phyloP scores from a whole-genome alignment of 495 filamentous ascomycete species.

The Bathelium albidoporum region DNA sequence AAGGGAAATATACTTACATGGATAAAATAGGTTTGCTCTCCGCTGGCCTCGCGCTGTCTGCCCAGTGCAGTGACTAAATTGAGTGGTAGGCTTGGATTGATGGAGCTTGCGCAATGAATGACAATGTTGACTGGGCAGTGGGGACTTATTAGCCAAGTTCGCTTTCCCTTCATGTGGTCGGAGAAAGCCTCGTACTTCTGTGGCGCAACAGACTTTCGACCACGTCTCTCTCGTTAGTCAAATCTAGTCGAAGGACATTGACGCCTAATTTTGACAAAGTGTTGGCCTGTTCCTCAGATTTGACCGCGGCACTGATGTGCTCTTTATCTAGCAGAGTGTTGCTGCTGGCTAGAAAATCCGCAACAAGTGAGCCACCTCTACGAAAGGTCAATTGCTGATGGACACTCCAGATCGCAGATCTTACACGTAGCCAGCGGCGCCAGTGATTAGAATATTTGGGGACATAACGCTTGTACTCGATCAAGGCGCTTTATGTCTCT shows the following conservation, averaged over 20 bases:
- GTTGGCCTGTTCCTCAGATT: slow-evolving; percentile 24
- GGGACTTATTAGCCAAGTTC: slow-evolving; percentile 9
- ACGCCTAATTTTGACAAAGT: slow-evolving; percentile 20
- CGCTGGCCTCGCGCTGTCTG: neutral
- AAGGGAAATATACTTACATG: neutral
- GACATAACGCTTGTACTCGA: neutral
- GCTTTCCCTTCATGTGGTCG: slow-evolving; percentile 9
- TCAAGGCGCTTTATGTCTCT: neutral
- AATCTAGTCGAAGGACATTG: slow-evolving; percentile 24
- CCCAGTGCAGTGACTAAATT: slow-evolving; percentile 16
- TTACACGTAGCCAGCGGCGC: slow-evolving; percentile 30
- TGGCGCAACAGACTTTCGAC: slow-evolving; percentile 8
- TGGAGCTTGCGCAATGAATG: slow-evolving; percentile 23
- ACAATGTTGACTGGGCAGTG: slow-evolving; percentile 14
- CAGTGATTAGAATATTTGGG: slow-evolving; percentile 26
- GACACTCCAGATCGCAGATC: slow-evolving; percentile 10
- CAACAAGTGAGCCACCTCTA: slow-evolving; percentile 27
- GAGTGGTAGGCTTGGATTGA: slow-evolving; percentile 15
- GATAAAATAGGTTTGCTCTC: slow-evolving; percentile 2
- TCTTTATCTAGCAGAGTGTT: slow-evolving; percentile 17
- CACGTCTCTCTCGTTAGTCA: slow-evolving; percentile 22
- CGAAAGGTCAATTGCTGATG: slow-evolving; percentile 13
- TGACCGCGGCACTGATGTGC: slow-evolving; percentile 22
- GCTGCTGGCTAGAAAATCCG: slow-evolving; percentile 17
- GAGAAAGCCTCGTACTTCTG: neutral